Evolutionary conservation across 2,329 filamentous ascomycete species (phyloP).

Genomic region (Aureobasidium sp.): DNA sequence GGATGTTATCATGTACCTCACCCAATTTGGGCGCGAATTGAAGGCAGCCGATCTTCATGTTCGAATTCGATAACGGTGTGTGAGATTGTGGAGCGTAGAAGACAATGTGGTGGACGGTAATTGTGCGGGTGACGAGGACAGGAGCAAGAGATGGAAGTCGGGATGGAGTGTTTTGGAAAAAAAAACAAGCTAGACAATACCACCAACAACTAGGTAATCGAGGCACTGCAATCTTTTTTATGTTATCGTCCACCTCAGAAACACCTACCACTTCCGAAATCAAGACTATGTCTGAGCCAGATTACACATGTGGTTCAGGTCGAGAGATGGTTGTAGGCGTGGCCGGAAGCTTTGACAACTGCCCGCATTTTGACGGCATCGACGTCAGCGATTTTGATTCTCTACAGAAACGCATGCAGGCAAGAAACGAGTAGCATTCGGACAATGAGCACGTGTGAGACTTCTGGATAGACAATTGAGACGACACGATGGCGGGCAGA

Average conservation of each 20-base stretch:
- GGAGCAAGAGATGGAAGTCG: background rate
- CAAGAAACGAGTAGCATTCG: background rate
- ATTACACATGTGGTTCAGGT: background rate
- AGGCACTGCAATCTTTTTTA: background rate
- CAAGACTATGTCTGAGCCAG: background rate
- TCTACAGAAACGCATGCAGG: background rate
- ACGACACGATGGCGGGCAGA: slow-evolving; percentile 39
- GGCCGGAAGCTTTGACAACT: slow-evolving; percentile 7
- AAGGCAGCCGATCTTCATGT: slow-evolving; percentile 59
- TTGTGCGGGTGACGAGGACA: background rate
- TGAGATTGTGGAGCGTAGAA: background rate
- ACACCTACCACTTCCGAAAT: background rate
- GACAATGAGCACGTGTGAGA: background rate
- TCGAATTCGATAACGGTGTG: background rate
- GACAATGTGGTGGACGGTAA: background rate
- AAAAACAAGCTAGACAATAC: background rate
- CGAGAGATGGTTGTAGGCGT: background rate
- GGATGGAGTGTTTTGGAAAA: background rate
- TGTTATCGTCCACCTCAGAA: background rate
- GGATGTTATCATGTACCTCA: slow-evolving; percentile 61
- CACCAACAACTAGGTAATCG: background rate
- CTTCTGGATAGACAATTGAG: background rate
- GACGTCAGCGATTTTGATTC: slow-evolving; percentile 5
- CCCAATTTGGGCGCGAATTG: slow-evolving; percentile 67
- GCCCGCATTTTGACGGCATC: slow-evolving; percentile 1